Conservation (phyloP, 139 green algal species). For the Chlamydomonas sp. region DNA sequence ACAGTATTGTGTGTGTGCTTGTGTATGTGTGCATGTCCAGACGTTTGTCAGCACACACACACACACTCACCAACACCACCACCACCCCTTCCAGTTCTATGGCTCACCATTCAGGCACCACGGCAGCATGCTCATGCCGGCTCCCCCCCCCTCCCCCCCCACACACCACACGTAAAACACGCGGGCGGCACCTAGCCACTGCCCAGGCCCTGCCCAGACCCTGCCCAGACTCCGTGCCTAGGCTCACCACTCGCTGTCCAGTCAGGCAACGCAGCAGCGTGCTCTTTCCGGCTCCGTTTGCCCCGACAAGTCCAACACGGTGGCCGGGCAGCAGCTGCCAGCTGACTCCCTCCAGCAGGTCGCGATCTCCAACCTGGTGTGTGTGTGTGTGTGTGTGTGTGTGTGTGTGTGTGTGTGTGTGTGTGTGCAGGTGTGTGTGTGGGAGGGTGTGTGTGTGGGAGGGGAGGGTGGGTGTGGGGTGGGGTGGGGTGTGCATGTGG, state of each 20-base stretch:
- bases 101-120: no score
- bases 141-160: no score
- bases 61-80: no score
- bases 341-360: conserved; percentile 40
- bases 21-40: no score
- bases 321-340: conserved; percentile 50
- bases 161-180: no score
- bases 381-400: not conserved
- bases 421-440: not conserved
- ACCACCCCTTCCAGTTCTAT: no score
- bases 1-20: no score
- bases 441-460: not conserved
- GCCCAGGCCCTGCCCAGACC: no score
- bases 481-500: not conserved
- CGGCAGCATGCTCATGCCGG: no score
- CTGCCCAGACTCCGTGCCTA: no score
- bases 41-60: no score
- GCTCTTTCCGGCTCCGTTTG: conserved; percentile 59
- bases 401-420: not conserved
- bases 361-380: conserved; percentile 32
- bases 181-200: no score
- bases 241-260: conserved; percentile 20
- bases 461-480: not conserved
- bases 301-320: conserved; percentile 46
- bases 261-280: conserved; percentile 49